Evolutionary conservation across 495 filamentous ascomycete genomes (phyloP).

Genomic region (Neurospora africana): DNA sequence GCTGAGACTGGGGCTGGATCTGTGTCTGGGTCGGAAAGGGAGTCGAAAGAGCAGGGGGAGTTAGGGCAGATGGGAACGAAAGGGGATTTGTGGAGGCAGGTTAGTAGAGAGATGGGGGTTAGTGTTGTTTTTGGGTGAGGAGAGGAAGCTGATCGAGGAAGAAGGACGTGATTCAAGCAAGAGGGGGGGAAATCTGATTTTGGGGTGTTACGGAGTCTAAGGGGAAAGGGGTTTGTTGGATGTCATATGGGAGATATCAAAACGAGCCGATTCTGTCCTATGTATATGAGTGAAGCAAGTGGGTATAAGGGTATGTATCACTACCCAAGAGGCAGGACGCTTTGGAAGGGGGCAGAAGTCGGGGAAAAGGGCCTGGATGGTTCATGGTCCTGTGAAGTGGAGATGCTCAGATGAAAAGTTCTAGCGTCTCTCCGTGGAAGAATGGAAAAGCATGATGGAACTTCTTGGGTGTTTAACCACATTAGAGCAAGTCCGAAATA

Average conservation of each 20-base stretch:
- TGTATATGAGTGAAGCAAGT: neutral
- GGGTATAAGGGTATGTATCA: neutral
- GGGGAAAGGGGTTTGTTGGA: neutral
- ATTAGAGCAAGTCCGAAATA: neutral
- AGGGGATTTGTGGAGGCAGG: slow-evolving; percentile 8
- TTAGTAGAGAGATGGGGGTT: slow-evolving; percentile 13
- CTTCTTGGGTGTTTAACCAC: neutral
- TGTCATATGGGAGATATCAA: neutral
- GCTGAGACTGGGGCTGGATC: slow-evolving; percentile 2
- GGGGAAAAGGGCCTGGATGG: neutral
- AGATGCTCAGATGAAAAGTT: neutral
- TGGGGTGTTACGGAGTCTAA: neutral
- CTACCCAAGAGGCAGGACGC: neutral
- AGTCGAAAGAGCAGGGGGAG: neutral
- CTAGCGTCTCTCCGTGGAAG: neutral
- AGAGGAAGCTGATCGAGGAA: neutral
- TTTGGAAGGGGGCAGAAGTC: neutral
- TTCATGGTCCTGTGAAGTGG: neutral
- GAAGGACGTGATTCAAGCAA: neutral
- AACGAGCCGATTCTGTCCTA: neutral
- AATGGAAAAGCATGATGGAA: neutral
- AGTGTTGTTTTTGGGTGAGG: slow-evolving; percentile 13
- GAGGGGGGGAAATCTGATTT: neutral
- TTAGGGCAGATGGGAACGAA: neutral
- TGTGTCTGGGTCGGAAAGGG: neutral